phyloP scores from a whole-genome alignment of 176 grass and related monocot species.

The Urochloa ruziziensis region DNA sequence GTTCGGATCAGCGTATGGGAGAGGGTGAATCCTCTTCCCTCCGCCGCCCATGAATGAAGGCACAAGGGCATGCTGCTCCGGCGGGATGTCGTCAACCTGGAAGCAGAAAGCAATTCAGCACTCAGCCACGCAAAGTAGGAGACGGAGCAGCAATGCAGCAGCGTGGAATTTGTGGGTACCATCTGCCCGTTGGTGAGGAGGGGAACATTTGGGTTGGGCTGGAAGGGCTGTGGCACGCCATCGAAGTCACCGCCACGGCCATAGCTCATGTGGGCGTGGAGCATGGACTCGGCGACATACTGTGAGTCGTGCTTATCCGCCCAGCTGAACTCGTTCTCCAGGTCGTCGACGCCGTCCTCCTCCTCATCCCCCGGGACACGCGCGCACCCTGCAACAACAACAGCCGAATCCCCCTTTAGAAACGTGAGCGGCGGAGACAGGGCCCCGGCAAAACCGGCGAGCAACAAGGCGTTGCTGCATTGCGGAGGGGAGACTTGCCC shows the following conservation, averaged over 20 bases:
- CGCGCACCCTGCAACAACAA: conserved; percentile 42
- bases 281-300: conserved; percentile 65
- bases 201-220: conserved; percentile 64
- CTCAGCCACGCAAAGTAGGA: background rate
- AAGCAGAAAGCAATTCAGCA: background rate
- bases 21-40: conserved; percentile 86
- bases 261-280: conserved; percentile 72
- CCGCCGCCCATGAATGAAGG: conserved; percentile 77
- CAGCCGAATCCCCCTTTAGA: background rate
- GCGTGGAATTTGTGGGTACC: conserved; percentile 26
- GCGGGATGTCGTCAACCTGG: conserved; percentile 87
- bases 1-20: conserved; percentile 71
- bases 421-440: background rate
- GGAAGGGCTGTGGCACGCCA: conserved; percentile 26
- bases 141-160: background rate
- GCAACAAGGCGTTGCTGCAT: background rate
- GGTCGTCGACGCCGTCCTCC: conserved; percentile 85
- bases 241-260: conserved; percentile 58
- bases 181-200: conserved; percentile 93
- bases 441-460: background rate
- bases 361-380: conserved; percentile 87
- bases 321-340: conserved; percentile 76
- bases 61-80: conserved; percentile 88
- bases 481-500: conserved; percentile 25
- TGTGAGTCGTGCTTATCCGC: conserved; percentile 41